phyloP scores from a whole-genome alignment of 2,329 filamentous ascomycete species.

The Verticillium dahliae region DNA sequence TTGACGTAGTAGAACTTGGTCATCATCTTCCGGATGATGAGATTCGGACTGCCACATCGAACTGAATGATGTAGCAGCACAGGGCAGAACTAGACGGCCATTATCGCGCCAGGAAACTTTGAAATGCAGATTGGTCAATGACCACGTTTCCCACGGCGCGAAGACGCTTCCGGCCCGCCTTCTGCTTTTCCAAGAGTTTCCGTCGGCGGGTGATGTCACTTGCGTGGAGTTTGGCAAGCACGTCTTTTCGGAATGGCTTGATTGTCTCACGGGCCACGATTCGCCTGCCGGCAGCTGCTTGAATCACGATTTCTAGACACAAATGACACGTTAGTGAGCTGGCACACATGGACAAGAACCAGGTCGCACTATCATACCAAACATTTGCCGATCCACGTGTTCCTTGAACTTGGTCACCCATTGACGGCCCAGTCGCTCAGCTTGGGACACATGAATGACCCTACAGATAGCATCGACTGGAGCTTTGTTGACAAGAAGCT shows the following conservation, averaged over 20 bases:
- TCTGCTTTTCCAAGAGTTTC: constrained; percentile 94
- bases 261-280: constrained; percentile 90
- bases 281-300: constrained; percentile 75
- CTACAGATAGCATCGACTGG: constrained; percentile 94
- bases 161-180: constrained; percentile 85
- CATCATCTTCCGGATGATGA: constrained; percentile 27
- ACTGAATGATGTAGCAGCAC: background rate
- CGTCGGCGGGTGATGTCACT: constrained; percentile 75
- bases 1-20: constrained; percentile 29
- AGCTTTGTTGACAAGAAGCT: constrained; percentile 86
- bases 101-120: constrained; percentile 82
- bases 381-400: constrained; percentile 94
- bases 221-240: constrained; percentile 86
- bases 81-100: background rate
- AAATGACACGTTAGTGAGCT: background rate
- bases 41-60: background rate
- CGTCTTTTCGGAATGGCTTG: constrained; percentile 95
- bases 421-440: constrained; percentile 69
- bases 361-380: constrained; percentile 33
- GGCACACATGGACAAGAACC: background rate
- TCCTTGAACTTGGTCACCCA: constrained; percentile 98
- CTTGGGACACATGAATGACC: constrained; percentile 77
- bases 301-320: constrained; percentile 73
- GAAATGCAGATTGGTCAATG: constrained; percentile 95
- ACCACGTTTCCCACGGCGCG: constrained; percentile 81